phyloP scores from a whole-genome alignment of 2,329 filamentous ascomycete genomes.

The Metarhizium album region DNA sequence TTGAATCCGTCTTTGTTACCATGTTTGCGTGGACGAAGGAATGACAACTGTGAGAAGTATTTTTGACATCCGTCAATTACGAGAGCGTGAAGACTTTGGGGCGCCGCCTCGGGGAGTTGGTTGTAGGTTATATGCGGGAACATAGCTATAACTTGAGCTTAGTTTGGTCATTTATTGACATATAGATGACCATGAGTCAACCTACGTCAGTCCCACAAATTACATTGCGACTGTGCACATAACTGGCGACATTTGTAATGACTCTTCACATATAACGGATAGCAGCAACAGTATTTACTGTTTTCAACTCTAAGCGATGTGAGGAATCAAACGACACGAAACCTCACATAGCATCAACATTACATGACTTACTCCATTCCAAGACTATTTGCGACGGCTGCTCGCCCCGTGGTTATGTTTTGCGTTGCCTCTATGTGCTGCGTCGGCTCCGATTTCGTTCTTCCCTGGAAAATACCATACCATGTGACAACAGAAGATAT shows the following conservation, averaged over 20 bases:
- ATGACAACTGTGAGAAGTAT: slow-evolving; percentile 10
- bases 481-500: slow-evolving; percentile 34
- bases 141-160: neutral
- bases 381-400: neutral
- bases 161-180: neutral
- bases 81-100: neutral
- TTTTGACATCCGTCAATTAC: too few species aligned
- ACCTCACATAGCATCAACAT: neutral
- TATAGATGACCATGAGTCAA: slow-evolving; percentile 4
- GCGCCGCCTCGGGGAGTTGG: too few species aligned
- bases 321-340: neutral
- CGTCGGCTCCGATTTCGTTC: slow-evolving; percentile 17
- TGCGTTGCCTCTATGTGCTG: neutral
- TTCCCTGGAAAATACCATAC: slow-evolving; percentile 26
- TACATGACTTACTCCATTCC: neutral
- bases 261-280: neutral
- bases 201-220: neutral
- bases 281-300: neutral
- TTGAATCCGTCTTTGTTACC: neutral
- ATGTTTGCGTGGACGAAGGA: neutral
- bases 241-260: neutral
- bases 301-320: neutral
- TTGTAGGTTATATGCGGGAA: neutral
- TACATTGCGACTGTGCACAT: neutral
- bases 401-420: neutral